phyloP scores from a whole-genome alignment of 106 monocot genomes.

The Allium fistulosum region DNA sequence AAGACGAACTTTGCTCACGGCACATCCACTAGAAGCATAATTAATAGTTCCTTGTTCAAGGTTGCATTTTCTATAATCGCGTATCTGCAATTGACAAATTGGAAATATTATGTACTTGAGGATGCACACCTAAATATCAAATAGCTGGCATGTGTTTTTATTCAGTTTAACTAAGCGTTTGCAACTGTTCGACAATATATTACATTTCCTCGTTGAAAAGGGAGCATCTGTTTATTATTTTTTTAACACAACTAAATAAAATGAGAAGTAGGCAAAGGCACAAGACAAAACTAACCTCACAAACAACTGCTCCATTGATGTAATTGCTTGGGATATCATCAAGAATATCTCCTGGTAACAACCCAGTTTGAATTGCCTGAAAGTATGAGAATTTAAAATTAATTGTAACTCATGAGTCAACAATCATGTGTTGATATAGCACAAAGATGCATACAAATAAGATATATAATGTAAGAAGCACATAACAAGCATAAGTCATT shows the following conservation, averaged over 20 bases:
- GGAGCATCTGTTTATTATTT: too few relatives aligned
- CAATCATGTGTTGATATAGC: too few relatives aligned
- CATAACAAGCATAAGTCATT: background rate
- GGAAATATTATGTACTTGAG: too few relatives aligned
- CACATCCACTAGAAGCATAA: slow-evolving; percentile 25
- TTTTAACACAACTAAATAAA: background rate
- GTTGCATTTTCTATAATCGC: slow-evolving; percentile 70
- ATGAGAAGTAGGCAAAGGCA: background rate
- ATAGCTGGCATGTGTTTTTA: too few relatives aligned
- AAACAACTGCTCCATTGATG: slow-evolving; percentile 61
- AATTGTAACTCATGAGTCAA: too few relatives aligned
- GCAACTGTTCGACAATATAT: too few relatives aligned
- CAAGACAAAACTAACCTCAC: slow-evolving; percentile 60
- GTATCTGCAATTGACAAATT: slow-evolving; percentile 34
- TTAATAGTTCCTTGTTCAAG: slow-evolving; percentile 31
- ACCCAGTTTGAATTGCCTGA: slow-evolving; percentile 84
- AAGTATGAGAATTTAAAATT: slow-evolving; percentile 1
- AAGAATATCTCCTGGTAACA: slow-evolving; percentile 83
- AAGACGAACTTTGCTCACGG: slow-evolving; percentile 65
- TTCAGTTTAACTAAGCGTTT: too few relatives aligned
- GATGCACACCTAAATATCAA: too few relatives aligned
- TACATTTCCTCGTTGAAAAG: too few relatives aligned
- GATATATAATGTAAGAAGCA: background rate
- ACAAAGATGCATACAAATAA: too few relatives aligned
- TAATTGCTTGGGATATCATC: slow-evolving; percentile 95